phyloP scores from a whole-genome alignment of 2,329 filamentous ascomycete genomes.

The Cytospora piceicola region DNA sequence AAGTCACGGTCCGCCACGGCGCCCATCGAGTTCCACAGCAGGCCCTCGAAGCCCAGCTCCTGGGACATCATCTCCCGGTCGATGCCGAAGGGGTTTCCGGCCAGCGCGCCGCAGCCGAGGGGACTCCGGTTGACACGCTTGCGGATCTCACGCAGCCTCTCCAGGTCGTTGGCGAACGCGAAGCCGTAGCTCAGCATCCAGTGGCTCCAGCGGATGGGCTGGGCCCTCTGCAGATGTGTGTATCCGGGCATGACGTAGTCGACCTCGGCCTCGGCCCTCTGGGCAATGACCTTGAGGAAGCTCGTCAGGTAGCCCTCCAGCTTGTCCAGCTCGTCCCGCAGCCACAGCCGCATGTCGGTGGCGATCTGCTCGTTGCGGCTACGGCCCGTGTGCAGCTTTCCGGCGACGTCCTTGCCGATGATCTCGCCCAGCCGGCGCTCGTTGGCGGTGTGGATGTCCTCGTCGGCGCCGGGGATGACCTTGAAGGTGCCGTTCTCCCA shows the following conservation, averaged over 20 bases:
- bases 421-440: slow-evolving; percentile 78
- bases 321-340: slow-evolving; percentile 72
- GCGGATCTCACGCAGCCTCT: slow-evolving; percentile 74
- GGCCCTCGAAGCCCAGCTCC: slow-evolving; percentile 78
- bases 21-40: slow-evolving; percentile 78
- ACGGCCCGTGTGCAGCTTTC: slow-evolving; percentile 87
- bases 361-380: slow-evolving; percentile 90
- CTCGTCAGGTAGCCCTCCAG: slow-evolving; percentile 71
- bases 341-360: slow-evolving; percentile 88
- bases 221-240: slow-evolving; percentile 81
- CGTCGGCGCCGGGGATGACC: slow-evolving; percentile 58
- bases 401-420: slow-evolving; percentile 81
- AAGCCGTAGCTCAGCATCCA: slow-evolving; percentile 78
- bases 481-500: slow-evolving; percentile 56
- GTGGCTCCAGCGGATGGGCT: slow-evolving; percentile 80
- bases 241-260: slow-evolving; percentile 85
- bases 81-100: slow-evolving; percentile 81
- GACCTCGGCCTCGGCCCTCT: slow-evolving; percentile 74
- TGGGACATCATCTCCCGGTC: slow-evolving; percentile 78
- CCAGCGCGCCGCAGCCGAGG: slow-evolving; percentile 76
- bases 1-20: slow-evolving; percentile 81
- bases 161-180: slow-evolving; percentile 73
- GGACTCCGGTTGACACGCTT: slow-evolving; percentile 74
- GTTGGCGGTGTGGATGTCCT: slow-evolving; percentile 70
- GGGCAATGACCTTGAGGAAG: slow-evolving; percentile 70